Percentiles rank a stretch among this genome's conserved stretches.
Conservation (phyloP, 2,329 filamentous ascomycete species). For the Trichoderma sp. region DNA sequence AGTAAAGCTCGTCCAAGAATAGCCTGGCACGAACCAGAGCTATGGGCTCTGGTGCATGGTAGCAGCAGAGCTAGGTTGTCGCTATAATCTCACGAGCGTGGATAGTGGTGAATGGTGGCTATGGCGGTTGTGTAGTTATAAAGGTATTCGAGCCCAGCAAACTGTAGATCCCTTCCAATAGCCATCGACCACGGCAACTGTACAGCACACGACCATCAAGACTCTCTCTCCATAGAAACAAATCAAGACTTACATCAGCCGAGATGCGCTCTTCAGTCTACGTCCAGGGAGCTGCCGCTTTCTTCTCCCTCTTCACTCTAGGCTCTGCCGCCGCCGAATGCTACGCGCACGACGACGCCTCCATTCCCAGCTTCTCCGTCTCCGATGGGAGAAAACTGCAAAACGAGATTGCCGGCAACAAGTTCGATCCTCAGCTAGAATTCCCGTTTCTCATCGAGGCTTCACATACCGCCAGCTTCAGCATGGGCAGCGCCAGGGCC, state of each 20-base stretch:
- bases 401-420: conserved; percentile 13
- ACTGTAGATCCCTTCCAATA: conserved; percentile 2
- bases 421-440: neutral
- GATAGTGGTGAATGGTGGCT: neutral
- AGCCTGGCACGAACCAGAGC: neutral
- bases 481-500: conserved; percentile 8
- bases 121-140: neutral
- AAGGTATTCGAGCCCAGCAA: neutral
- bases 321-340: conserved; percentile 1
- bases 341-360: neutral
- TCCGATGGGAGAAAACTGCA: neutral
- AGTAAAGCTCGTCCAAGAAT: conserved; percentile 1
- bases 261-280: conserved; percentile 5
- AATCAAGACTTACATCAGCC: neutral
- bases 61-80: neutral
- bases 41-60: neutral
- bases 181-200: neutral
- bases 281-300: neutral
- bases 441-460: conserved; percentile 1
- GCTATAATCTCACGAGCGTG: neutral
- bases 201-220: neutral
- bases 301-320: conserved; percentile 13
- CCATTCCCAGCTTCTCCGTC: conserved; percentile 14
- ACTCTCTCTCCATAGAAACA: neutral
- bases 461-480: neutral